Percentiles rank a stretch among this genome's conserved stretches.
Conservation (phyloP, 2,329 filamentous ascomycete genomes). For the Emydomyces testavorans region DNA sequence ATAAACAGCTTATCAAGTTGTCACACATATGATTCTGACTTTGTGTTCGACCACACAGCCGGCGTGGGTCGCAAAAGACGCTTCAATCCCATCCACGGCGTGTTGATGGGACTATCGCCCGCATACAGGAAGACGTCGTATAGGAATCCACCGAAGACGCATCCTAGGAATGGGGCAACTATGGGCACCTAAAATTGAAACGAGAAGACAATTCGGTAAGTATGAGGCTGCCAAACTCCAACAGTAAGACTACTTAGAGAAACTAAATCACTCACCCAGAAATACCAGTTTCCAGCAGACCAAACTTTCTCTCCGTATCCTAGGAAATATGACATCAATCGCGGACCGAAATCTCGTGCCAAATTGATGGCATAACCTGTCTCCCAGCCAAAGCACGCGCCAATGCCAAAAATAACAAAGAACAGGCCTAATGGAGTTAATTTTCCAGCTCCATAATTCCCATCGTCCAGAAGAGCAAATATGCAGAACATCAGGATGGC, state of each 20-base stretch:
- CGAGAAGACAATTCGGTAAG: not conserved
- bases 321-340: constrained; percentile 54
- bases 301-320: constrained; percentile 59
- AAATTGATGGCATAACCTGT: constrained; percentile 67
- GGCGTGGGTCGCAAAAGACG: constrained; percentile 32
- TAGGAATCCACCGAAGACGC: constrained; percentile 51
- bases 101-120: constrained; percentile 59
- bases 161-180: constrained; percentile 57
- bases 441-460: constrained; percentile 43
- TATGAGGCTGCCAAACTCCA: no score
- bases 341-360: constrained; percentile 59
- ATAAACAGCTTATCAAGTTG: not conserved
- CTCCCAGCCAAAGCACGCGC: constrained; percentile 63
- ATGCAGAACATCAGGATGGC: constrained; percentile 60
- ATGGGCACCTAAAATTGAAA: constrained; percentile 50
- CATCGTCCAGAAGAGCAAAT: constrained; percentile 49
- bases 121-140: constrained; percentile 60
- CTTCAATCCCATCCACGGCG: constrained; percentile 52
- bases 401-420: constrained; percentile 63
- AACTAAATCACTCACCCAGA: constrained; percentile 48
- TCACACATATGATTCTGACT: constrained; percentile 6
- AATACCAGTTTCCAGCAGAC: constrained; percentile 57
- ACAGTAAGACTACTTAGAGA: constrained; percentile 6
- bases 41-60: constrained; percentile 16
- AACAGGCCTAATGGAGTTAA: constrained; percentile 52